Percentiles rank a stretch among this genome's conserved stretches.
Evolutionary conservation across 192 early-diverging fungal genomes (phyloP).

Genomic region (Linderina pennispora): DNA sequence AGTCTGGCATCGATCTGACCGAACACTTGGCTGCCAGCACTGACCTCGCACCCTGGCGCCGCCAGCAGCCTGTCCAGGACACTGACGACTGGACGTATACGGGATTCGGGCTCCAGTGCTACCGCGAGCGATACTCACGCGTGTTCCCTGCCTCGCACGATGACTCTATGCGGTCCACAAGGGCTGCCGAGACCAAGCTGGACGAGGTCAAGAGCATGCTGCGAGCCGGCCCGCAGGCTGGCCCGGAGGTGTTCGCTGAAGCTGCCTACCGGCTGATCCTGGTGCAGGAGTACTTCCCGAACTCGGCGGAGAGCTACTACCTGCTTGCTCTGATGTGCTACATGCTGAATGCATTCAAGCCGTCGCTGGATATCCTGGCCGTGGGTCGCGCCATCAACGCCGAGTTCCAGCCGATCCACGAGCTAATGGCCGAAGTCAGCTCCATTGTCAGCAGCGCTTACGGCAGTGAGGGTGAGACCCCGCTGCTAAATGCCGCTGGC

Average conservation of each 20-base stretch:
- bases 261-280: slow-evolving; percentile 28
- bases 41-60: slow-evolving; percentile 28
- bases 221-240: slow-evolving; percentile 25
- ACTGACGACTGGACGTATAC: slow-evolving; percentile 2
- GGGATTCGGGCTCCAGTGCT: slow-evolving; percentile 26
- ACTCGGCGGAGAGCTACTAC: slow-evolving; percentile 44
- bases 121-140: slow-evolving; percentile 24
- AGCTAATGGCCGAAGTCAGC: slow-evolving; percentile 28
- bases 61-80: neutral
- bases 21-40: slow-evolving; percentile 15
- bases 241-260: slow-evolving; percentile 27
- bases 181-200: slow-evolving; percentile 16
- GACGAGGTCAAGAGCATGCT: slow-evolving; percentile 34
- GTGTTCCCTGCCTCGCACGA: slow-evolving; percentile 27
- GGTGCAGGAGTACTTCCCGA: slow-evolving; percentile 41
- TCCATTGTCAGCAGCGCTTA: slow-evolving; percentile 18
- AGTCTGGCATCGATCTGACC: slow-evolving; percentile 38
- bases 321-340: slow-evolving; percentile 46
- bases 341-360: slow-evolving; percentile 33
- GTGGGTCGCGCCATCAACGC: slow-evolving; percentile 27
- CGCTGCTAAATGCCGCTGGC: slow-evolving; percentile 26
- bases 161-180: slow-evolving; percentile 8
- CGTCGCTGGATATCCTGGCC: slow-evolving; percentile 21
- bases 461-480: slow-evolving; percentile 21
- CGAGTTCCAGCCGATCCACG: slow-evolving; percentile 25